These are phyloP conservation scores for Saturnispora hagleri DNA, from an alignment of 805 yeast genomes.

Conservation along the genomic window DNA sequence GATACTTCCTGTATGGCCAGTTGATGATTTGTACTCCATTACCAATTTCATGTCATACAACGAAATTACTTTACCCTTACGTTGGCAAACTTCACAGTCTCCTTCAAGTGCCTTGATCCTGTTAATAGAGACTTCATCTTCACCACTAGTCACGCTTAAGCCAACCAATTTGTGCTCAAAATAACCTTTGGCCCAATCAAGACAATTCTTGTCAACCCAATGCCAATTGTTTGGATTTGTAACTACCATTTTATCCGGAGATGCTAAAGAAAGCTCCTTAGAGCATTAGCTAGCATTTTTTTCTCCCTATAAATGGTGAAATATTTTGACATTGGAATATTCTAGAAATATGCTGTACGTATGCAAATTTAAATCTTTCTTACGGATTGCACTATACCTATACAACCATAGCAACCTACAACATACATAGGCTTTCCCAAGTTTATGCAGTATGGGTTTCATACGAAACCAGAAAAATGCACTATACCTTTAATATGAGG, in stretches of 20 bases:
- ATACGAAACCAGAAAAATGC: too few species aligned
- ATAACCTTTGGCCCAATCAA: slow-evolving; percentile 80
- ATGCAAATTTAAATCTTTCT: not conserved
- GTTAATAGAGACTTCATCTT: slow-evolving; percentile 30
- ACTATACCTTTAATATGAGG: not conserved
- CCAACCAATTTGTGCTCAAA: slow-evolving; percentile 55
- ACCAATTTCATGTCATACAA: slow-evolving; percentile 72
- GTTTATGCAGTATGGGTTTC: too few species aligned
- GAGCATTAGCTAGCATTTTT: not conserved
- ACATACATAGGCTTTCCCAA: not conserved
- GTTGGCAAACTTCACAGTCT: slow-evolving; percentile 93
- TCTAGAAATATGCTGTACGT: not conserved
- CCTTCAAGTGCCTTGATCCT: slow-evolving; percentile 67
- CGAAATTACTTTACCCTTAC: slow-evolving; percentile 93
- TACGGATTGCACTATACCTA: not conserved
- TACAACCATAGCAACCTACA: not conserved
- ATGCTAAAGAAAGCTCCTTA: not conserved
- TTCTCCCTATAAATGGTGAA: not conserved
- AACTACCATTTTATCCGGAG: slow-evolving; percentile 57
- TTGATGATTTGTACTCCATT: slow-evolving; percentile 27
- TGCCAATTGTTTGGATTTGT: slow-evolving; percentile 99
- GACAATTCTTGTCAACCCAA: slow-evolving; percentile 98
- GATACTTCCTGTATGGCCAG: slow-evolving; percentile 49
- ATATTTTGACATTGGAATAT: not conserved
- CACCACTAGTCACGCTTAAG: slow-evolving; percentile 25